Evolutionary conservation across 2,329 filamentous ascomycete genomes (phyloP), one percentile per base, ranked within the genome.

Genomic region (Bipolaris bicolor): DNA sequence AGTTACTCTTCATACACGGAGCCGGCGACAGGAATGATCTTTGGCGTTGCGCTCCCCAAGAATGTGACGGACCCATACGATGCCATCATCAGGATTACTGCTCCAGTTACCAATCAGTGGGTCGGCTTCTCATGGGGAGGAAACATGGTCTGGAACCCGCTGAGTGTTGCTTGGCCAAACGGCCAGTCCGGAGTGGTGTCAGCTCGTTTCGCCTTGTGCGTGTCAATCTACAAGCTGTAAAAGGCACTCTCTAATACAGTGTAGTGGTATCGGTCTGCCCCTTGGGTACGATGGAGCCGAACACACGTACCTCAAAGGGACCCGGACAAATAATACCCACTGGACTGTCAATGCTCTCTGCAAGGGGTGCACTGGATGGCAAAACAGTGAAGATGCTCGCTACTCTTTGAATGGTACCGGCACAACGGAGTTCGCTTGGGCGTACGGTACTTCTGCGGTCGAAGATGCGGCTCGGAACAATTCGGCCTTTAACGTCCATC

Each of bases 401-500:
- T 65, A 61, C n/a, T 63, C 48, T 1, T 49, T 74, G 37, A 68
- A 70, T 39, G 66, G 55, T 7, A 68, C 68, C 31, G 66, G 69
- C 15, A 70, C 64, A 20, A 65, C 68, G 7, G 34, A 70, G 51
- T 74, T 74, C 48, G 71, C 71, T 22, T 73, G 70, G 71, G 71
- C 70, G 15, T 71, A 68, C 45, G 70, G 71, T 36, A 57, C 57
- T 26, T 64, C 63, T 48, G 58, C 63, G 22, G 70, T 74, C 18
- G 61, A 72, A 44, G 49, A 72, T 20, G 61, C 71, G 9, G 64
- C 70, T 31, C 64, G 67, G 15, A 74, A 74, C 49, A 62, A 66
- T 45, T 72, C 71, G 39, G 63, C 67, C 20, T 74, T 74, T 60
- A 73, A 72, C 47, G 67, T 71, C n/a, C 71, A 74, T 49, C 52